These are phyloP conservation scores for Leccinum truebloodii DNA, from an alignment of 768 basidiomycete species.

Conservation along the genomic window DNA sequence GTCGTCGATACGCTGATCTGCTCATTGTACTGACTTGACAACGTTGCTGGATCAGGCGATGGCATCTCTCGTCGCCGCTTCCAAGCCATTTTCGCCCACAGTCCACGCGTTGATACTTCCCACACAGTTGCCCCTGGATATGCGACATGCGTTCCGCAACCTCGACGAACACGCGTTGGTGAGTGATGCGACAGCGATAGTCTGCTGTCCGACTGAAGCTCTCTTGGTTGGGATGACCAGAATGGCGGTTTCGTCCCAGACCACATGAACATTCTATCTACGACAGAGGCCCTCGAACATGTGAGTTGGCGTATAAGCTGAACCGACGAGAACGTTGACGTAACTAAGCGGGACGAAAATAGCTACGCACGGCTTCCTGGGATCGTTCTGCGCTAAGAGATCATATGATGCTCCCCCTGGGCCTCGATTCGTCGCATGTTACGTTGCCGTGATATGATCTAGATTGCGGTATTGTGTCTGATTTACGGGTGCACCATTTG, in stretches of 20 bases:
- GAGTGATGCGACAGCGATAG: slow-evolving; percentile 22
- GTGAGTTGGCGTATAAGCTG: slow-evolving; percentile 37
- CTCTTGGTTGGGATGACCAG: slow-evolving; percentile 28
- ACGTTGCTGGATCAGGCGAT: slow-evolving; percentile 44
- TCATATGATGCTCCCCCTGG: slow-evolving; percentile 57
- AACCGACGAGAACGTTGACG: background rate
- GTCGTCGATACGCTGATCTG: slow-evolving; percentile 1
- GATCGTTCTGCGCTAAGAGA: slow-evolving; percentile 46
- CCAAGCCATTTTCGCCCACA: slow-evolving; percentile 68
- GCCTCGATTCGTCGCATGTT: slow-evolving; percentile 39
- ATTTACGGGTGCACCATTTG: background rate
- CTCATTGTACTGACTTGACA: background rate
- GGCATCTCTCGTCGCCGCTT: slow-evolving; percentile 48
- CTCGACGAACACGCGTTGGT: slow-evolving; percentile 66
- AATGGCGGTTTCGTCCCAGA: slow-evolving; percentile 59
- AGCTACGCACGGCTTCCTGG: slow-evolving; percentile 62
- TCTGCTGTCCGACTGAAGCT: background rate
- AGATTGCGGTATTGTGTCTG: background rate
- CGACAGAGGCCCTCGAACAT: slow-evolving; percentile 55
- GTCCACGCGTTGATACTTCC: slow-evolving; percentile 76
- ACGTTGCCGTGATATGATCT: slow-evolving; percentile 15
- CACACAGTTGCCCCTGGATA: slow-evolving; percentile 71
- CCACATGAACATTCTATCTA: slow-evolving; percentile 76
- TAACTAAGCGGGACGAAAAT: slow-evolving; percentile 10
- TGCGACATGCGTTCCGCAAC: slow-evolving; percentile 65